Evolutionary conservation across 768 basidiomycete genomes (phyloP).

Genomic region (Phlebiopsis flavidoalba): DNA sequence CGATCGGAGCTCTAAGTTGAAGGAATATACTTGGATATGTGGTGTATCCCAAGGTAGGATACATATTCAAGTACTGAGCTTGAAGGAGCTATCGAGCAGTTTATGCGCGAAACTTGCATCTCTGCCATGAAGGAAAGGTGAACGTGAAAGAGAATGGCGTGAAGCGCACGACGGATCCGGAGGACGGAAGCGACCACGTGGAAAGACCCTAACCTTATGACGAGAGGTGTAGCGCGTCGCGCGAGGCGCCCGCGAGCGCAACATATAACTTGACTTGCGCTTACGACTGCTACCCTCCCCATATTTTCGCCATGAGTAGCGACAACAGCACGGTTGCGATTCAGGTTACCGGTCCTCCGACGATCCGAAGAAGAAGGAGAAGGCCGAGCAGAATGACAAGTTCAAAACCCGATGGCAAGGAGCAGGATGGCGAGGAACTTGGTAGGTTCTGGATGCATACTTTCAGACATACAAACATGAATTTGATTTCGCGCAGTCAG

Average conservation of each 20-base stretch:
- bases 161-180: too few relatives aligned
- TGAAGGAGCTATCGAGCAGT: too few relatives aligned
- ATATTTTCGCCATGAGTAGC: conserved; percentile 43
- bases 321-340: conserved; percentile 50
- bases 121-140: too few relatives aligned
- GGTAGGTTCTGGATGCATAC: conserved; percentile 43
- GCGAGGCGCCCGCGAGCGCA: conserved; percentile 3
- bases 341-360: conserved; percentile 62
- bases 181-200: neutral
- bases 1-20: neutral
- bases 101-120: too few relatives aligned
- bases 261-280: conserved; percentile 7
- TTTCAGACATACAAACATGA: neutral
- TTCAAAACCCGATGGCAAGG: conserved; percentile 34
- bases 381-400: conserved; percentile 40
- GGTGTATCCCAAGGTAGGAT: too few relatives aligned
- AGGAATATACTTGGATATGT: too few relatives aligned
- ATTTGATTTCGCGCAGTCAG: conserved; percentile 52
- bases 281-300: neutral
- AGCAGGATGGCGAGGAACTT: conserved; percentile 63
- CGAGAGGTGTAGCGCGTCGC: conserved; percentile 11
- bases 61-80: too few relatives aligned
- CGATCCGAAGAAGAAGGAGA: conserved; percentile 70
- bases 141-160: too few relatives aligned
- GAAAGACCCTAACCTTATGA: neutral